phyloP scores from a whole-genome alignment of 306 rosid genomes.

The Dalbergia cultrata region DNA sequence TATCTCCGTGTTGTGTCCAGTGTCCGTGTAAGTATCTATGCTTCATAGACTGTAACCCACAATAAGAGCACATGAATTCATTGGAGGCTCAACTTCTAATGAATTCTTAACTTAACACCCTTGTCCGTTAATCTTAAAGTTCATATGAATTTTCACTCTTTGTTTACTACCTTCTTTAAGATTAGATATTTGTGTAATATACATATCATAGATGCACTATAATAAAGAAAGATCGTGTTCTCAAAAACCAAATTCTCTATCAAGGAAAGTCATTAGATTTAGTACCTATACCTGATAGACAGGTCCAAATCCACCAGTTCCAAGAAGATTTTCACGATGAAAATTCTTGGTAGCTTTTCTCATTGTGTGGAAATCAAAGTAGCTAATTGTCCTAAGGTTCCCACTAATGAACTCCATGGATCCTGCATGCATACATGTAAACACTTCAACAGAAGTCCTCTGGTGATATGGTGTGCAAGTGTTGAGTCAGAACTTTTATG shows the following conservation, averaged over 20 bases:
- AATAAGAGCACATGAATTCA: conserved; percentile 32
- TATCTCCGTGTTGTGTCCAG: no score
- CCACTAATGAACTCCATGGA: conserved; percentile 66
- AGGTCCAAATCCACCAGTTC: conserved; percentile 98
- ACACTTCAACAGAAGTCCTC: conserved; percentile 11
- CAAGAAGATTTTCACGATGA: conserved; percentile 71
- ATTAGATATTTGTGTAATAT: no score
- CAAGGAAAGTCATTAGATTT: conserved; percentile 27
- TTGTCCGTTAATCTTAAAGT: no score
- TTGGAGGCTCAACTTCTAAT: no score
- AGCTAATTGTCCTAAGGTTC: conserved; percentile 66
- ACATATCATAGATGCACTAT: background rate
- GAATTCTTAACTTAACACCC: no score
- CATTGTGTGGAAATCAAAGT: conserved; percentile 69
- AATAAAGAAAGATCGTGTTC: background rate
- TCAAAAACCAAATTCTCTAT: background rate
- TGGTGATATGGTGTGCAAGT: background rate
- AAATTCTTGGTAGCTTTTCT: conserved; percentile 84
- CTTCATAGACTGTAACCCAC: background rate
- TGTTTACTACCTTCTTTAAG: no score
- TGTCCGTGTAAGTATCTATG: no score
- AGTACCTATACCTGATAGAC: conserved; percentile 79
- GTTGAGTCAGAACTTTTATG: background rate
- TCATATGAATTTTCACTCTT: no score
- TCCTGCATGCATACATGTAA: conserved; percentile 52